A percentile compares a stretch with the other conserved stretches of the same genome.
phyloP scores from a whole-genome alignment of 73 alveolate genomes.

The Stentor roeselii region DNA sequence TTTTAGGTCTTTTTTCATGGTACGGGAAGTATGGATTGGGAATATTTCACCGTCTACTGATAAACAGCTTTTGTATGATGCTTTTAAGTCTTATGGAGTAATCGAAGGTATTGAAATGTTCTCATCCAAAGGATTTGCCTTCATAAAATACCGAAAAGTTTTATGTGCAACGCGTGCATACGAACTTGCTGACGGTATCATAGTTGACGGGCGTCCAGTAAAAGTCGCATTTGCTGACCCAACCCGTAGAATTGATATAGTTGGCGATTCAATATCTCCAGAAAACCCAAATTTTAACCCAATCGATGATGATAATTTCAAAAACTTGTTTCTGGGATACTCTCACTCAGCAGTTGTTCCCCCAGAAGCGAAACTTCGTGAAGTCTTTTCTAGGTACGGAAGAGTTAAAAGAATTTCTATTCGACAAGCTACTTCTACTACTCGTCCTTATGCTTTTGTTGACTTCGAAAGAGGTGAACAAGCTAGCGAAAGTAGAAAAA shows the following conservation, averaged over 20 bases:
- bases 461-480: slow-evolving; percentile 17
- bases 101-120: slow-evolving; percentile 25
- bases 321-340: slow-evolving; percentile 12
- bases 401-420: neutral
- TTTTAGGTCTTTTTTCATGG: neutral
- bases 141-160: slow-evolving; percentile 4
- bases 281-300: slow-evolving; percentile 17
- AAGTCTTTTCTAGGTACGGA: slow-evolving; percentile 19
- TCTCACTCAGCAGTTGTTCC: slow-evolving; percentile 8
- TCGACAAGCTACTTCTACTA: neutral
- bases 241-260: slow-evolving; percentile 22
- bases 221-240: slow-evolving; percentile 25
- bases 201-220: slow-evolving; percentile 22
- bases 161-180: slow-evolving; percentile 3
- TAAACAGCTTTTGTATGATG: slow-evolving; percentile 8
- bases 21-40: slow-evolving; percentile 24
- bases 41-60: slow-evolving; percentile 23
- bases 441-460: slow-evolving; percentile 26
- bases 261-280: neutral
- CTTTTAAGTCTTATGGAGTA: slow-evolving; percentile 2
- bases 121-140: slow-evolving; percentile 10
- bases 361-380: neutral
- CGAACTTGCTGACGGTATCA: neutral
- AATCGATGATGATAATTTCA: slow-evolving; percentile 2
- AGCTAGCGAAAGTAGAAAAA: neutral